A percentile compares a stretch with the other conserved stretches of the same genome.
Conservation (phyloP, 2,329 filamentous ascomycete species). For the Pseudopithomyces chartarum region DNA sequence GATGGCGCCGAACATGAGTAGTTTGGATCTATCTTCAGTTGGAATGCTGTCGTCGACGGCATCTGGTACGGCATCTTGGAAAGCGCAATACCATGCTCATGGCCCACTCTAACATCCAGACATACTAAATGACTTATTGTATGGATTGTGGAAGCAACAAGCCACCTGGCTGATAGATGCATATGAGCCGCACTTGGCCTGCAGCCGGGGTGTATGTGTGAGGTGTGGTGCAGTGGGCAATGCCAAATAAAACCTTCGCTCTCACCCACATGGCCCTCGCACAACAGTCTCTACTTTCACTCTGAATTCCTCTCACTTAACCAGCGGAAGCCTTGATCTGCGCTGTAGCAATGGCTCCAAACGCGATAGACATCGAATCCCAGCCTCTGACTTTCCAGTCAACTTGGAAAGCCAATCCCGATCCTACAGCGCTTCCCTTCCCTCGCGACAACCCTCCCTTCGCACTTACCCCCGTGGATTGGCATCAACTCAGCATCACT, state of each 20-base stretch:
- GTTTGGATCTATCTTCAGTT: too few relatives aligned
- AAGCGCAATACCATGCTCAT: too few relatives aligned
- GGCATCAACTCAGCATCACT: conserved; percentile 37
- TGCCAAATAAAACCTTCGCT: not conserved
- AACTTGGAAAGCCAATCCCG: conserved; percentile 35
- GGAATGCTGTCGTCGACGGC: too few relatives aligned
- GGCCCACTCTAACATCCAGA: too few relatives aligned
- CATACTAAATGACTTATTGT: not conserved
- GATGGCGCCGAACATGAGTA: not conserved
- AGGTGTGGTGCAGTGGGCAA: not conserved
- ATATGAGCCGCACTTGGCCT: conserved; percentile 5
- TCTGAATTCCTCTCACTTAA: not conserved
- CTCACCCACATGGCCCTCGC: not conserved
- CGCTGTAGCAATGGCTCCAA: not conserved
- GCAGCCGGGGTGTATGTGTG: not conserved
- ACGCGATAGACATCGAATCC: conserved; percentile 25
- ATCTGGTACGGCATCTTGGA: too few relatives aligned
- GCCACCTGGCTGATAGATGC: conserved; percentile 4
- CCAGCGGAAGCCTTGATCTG: not conserved
- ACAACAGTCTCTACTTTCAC: not conserved
- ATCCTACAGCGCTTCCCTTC: conserved; percentile 42
- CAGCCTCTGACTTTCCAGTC: conserved; percentile 36
- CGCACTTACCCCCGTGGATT: conserved; percentile 40
- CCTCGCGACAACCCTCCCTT: conserved; percentile 41
- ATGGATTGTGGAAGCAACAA: not conserved